These are phyloP conservation scores for Xylaria grammica DNA, from an alignment of 495 filamentous ascomycete species.

Conservation along the genomic window DNA sequence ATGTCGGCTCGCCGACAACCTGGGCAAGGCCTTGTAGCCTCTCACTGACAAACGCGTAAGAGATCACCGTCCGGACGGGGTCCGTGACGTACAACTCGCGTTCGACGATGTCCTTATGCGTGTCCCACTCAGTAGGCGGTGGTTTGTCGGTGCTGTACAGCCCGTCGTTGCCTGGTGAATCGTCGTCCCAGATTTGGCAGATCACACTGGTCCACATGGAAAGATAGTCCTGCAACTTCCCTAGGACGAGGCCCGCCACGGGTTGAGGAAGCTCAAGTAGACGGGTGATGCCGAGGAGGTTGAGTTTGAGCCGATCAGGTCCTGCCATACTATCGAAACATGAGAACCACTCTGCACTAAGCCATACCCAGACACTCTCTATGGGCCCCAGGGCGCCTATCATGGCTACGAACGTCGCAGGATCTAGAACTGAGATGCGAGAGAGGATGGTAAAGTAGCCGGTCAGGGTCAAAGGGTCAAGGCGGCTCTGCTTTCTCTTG, in stretches of 20 bases:
- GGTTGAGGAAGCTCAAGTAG: constrained; percentile 69
- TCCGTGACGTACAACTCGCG: constrained; percentile 65
- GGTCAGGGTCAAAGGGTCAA: constrained; percentile 73
- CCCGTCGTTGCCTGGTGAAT: constrained; percentile 36
- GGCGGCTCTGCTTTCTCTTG: constrained; percentile 61
- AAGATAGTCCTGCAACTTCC: constrained; percentile 56
- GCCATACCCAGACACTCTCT: constrained; percentile 68
- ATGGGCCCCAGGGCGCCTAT: constrained; percentile 48
- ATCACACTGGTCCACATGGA: constrained; percentile 59
- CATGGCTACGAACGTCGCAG: constrained; percentile 66
- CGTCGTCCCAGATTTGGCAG: constrained; percentile 42
- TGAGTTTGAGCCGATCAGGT: constrained; percentile 77
- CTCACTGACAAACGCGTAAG: constrained; percentile 71
- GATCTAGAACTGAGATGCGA: constrained; percentile 73
- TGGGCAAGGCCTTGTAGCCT: constrained; percentile 69
- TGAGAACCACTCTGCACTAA: constrained; percentile 84
- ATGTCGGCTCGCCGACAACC: constrained; percentile 73
- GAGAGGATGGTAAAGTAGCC: constrained; percentile 87
- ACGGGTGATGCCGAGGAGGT: constrained; percentile 78
- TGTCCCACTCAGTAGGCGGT: constrained; percentile 70
- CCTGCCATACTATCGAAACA: constrained; percentile 84
- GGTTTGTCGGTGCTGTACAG: constrained; percentile 73
- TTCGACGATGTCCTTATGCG: constrained; percentile 60
- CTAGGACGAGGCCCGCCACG: constrained; percentile 52
- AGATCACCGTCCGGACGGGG: constrained; percentile 71